Conservation (phyloP, 2,329 filamentous ascomycete genomes). For the Colletotrichum orbiculare region DNA sequence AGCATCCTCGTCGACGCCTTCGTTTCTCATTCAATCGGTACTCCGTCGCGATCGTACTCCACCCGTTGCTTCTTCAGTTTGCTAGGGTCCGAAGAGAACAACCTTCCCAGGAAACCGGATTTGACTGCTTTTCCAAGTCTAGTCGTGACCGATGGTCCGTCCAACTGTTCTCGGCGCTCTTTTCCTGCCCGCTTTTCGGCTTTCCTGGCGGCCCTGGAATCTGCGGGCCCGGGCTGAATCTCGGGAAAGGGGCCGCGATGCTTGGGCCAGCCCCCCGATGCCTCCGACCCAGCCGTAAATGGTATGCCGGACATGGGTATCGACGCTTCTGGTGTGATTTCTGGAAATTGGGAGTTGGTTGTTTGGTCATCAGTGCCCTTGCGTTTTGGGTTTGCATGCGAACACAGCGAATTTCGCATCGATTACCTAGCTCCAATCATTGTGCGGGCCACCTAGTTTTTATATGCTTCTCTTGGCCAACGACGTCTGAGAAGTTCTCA, state of each 20-base stretch:
- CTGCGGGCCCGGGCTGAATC: constrained; percentile 23
- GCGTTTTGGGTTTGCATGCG: too few relatives aligned
- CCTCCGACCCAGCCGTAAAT: constrained; percentile 26
- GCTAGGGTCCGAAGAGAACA: not conserved
- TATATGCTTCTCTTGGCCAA: too few relatives aligned
- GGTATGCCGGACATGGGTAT: constrained; percentile 21
- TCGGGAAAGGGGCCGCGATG: constrained; percentile 17
- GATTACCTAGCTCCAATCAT: too few relatives aligned
- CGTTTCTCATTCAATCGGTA: not conserved
- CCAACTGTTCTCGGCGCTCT: not conserved
- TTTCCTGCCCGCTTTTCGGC: constrained; percentile 34
- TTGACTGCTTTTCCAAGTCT: not conserved
- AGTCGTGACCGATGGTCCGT: not conserved
- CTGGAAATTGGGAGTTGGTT: not conserved
- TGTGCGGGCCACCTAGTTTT: too few relatives aligned
- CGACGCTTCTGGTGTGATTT: not conserved
- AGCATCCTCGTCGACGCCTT: not conserved
- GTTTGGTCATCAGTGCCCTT: not conserved
- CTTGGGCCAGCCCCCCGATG: constrained; percentile 12
- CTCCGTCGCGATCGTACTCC: not conserved
- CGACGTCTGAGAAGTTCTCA: too few relatives aligned
- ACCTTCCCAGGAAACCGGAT: not conserved
- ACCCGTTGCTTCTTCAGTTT: constrained; percentile 12
- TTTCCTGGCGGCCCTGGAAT: constrained; percentile 29
- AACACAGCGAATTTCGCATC: too few relatives aligned